These are phyloP conservation scores for Ophiosphaerella narmari DNA, from an alignment of 2,329 filamentous ascomycete species.

Conservation along the genomic window DNA sequence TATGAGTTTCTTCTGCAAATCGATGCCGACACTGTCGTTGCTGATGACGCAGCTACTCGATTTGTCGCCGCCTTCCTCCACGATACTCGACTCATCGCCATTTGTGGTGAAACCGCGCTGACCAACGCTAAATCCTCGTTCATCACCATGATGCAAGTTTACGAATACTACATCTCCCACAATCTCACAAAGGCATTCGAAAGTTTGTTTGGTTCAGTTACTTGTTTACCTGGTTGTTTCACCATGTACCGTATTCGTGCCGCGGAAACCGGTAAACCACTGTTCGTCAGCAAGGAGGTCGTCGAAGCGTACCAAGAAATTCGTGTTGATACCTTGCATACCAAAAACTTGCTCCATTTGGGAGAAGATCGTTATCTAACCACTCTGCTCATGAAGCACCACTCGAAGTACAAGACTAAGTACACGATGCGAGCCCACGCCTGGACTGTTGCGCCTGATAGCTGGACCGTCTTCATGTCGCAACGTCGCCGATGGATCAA, in stretches of 20 bases:
- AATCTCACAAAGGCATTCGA: constrained; percentile 97
- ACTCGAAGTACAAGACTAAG: constrained; percentile 96
- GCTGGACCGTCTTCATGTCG: constrained; percentile 91
- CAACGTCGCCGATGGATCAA: constrained; percentile 99
- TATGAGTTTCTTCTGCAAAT: constrained; percentile 98
- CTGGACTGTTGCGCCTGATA: constrained; percentile 96
- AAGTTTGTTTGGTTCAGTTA: constrained; percentile 94
- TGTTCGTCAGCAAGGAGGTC: constrained; percentile 93
- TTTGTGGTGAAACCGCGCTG: constrained; percentile 92
- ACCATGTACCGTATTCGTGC: constrained; percentile 98
- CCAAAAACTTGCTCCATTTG: constrained; percentile 96
- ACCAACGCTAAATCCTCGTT: constrained; percentile 93
- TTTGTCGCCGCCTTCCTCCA: constrained; percentile 90
- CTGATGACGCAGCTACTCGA: constrained; percentile 84
- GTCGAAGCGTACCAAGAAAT: constrained; percentile 88
- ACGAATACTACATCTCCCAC: constrained; percentile 99
- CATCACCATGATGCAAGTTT: constrained; percentile 99
- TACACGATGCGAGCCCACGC: constrained; percentile 91
- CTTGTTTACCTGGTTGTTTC: constrained; percentile 97
- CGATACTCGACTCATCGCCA: constrained; percentile 89
- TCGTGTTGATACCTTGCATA: constrained; percentile 95
- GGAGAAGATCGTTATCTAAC: constrained; percentile 98
- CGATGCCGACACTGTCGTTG: constrained; percentile 95
- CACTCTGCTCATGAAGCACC: constrained; percentile 88
- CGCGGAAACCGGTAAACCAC: constrained; percentile 89